Evolutionary conservation across 805 yeast genomes (phyloP), one percentile per base, ranked within the genome.

Genomic region (Cyberlindnera mycetangii): DNA sequence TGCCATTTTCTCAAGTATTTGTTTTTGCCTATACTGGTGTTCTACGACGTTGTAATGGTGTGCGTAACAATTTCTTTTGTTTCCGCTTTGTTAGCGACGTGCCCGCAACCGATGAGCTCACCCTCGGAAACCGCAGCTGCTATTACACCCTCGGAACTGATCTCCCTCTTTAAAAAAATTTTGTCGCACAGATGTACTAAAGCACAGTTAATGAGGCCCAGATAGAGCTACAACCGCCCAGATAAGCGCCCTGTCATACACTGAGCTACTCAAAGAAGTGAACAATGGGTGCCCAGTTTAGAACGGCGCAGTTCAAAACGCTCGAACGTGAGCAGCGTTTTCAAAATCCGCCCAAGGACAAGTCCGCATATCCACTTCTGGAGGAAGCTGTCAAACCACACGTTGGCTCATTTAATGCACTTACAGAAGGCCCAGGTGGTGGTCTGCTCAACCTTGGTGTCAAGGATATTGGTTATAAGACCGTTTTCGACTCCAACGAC

Each of bases 311-410:
- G 45, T 72, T 72, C 59, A 68, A 64, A 62, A 93, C 99, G 36
- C 72, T 93, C 56, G 96, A 89, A 65, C 81, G 96, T 58, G 97
- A 92, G 61, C 63, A 75, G 49, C 77, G 95, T 55, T 93, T 89
- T 70, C 76, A 78, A 56, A 81, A 87, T 62, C 99, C 99, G 37
- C 95, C 97, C 41, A 83, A 79, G 67, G 96, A 87, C 59, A 78
- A 85, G 62, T 74, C 88, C 24, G 87, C 87, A 7, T 92, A 70
- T 58, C 96, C 97, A 14, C 68, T 89, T 32, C 74, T 93, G 30
- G 77, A 78, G 47, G 96, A 89, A 51, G 98, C 99, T 14, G 93
- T 93, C 32, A 80, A 81, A 45, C 99, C 99, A 5, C 99, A 93
- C 64, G 78, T 93, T 44, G 97, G 96, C 8, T 92, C 98, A 2